These are phyloP conservation scores for Aquanectria penicillioides DNA, from an alignment of 2,329 filamentous ascomycete genomes.

Conservation along the genomic window DNA sequence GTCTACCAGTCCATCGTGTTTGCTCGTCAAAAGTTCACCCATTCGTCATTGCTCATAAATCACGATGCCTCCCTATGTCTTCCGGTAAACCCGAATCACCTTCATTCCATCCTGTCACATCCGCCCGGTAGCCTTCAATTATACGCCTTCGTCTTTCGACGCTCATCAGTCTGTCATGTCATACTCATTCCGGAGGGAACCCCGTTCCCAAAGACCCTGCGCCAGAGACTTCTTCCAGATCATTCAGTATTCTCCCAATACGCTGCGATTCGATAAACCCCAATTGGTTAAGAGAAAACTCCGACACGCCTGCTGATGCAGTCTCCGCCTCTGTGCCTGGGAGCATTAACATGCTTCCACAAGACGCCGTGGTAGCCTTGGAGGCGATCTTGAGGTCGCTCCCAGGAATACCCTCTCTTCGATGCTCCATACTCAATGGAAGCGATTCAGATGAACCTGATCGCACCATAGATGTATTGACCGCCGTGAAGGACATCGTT, in stretches of 20 bases:
- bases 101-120: too few species aligned
- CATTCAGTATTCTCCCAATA: constrained; percentile 35
- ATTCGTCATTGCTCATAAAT: constrained; percentile 10
- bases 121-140: too few species aligned
- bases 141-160: not conserved
- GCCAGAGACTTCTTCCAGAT: constrained; percentile 39
- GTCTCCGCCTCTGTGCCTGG: constrained; percentile 17
- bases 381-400: constrained; percentile 9
- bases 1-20: too few species aligned
- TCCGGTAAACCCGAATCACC: not conserved
- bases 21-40: not conserved
- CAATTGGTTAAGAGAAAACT: constrained; percentile 15
- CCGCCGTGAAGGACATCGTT: constrained; percentile 19
- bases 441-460: constrained; percentile 12
- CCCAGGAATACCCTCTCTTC: constrained; percentile 3
- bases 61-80: not conserved
- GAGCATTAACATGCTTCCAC: constrained; percentile 28
- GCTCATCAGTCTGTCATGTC: not conserved
- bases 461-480: constrained; percentile 14
- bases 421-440: constrained; percentile 4
- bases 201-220: constrained; percentile 26
- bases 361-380: not conserved
- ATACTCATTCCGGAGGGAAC: not conserved
- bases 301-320: not conserved
- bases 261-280: constrained; percentile 27